A percentile compares a stretch with the other conserved stretches of the same genome.
phyloP scores from a whole-genome alignment of 805 yeast genomes.

The Candida ortonii region DNA sequence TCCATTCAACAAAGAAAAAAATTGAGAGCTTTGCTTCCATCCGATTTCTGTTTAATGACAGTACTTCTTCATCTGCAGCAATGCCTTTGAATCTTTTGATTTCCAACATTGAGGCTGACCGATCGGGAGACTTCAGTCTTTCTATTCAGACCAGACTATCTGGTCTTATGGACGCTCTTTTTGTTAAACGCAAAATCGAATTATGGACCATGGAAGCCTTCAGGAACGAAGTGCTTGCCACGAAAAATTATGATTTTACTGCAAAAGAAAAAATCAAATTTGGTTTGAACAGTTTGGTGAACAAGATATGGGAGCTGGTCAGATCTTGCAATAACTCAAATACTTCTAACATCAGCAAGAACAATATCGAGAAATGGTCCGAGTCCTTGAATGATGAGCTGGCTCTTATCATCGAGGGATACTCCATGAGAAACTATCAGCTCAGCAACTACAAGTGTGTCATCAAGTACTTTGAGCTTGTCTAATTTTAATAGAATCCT shows the following conservation, averaged over 20 bases:
- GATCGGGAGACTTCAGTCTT: constrained; percentile 17
- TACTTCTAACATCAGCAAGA: constrained; percentile 18
- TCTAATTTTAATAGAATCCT: constrained; percentile 7
- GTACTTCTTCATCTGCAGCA: constrained; percentile 9
- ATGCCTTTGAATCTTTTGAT: constrained; percentile 23
- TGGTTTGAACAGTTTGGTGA: constrained; percentile 13
- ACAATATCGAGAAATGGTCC: constrained; percentile 24
- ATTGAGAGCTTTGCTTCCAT: constrained; percentile 10
- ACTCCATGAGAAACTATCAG: constrained; percentile 29
- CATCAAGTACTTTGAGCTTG: constrained; percentile 15
- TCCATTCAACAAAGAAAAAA: constrained; percentile 4
- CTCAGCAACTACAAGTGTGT: constrained; percentile 22
- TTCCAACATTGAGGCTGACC: constrained; percentile 17
- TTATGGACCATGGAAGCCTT: constrained; percentile 28
- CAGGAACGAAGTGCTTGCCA: constrained; percentile 15
- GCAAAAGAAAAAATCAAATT: constrained; percentile 22
- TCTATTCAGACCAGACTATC: constrained; percentile 31
- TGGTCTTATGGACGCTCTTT: constrained; percentile 33
- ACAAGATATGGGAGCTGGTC: constrained; percentile 26
- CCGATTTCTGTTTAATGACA: constrained; percentile 7
- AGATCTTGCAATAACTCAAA: constrained; percentile 24
- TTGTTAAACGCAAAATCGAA: constrained; percentile 38
- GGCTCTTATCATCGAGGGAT: constrained; percentile 26
- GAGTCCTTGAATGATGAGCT: constrained; percentile 17
- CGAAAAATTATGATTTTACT: constrained; percentile 7